Evolutionary conservation across 108 stramenopile genomes (phyloP), one percentile per base, ranked within the genome.

Genomic region (Skeletonema grethae): DNA sequence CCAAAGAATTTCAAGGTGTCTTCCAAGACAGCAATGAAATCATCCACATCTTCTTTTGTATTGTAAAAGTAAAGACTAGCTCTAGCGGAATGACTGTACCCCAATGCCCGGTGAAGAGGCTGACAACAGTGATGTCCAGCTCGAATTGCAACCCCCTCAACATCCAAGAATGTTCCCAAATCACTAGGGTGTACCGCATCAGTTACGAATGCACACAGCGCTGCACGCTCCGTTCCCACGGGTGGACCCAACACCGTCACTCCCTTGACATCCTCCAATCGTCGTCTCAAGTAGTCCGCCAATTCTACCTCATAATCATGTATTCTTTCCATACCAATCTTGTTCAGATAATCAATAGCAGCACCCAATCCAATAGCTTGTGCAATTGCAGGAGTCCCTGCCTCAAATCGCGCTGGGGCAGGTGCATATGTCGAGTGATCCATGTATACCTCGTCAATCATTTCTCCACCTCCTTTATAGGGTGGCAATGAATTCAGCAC

Each of bases 101-200:
- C 97, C 35, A 94, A 84, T 39, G 87, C 83, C 6, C 87, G 75
- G 79, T 99, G 98, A 69, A 99, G 72, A 5, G 98, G 97, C 82
- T 99, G 97, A 69, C 95, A 95, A 75, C 98, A 99, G 76, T 99
- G 98, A 90, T 98, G 97, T 11, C 98, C 98, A 22, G 97, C 94
- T 25, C 98, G 88, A 1, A 97, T 85, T 25, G 97, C 97, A 16
- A 99, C 88, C 7, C 97, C 97, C 65, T 98, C 97, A 84, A 96
- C 84, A 79, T 99, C 97, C 63, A 99, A 73, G 83, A 98, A 98
- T 13, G 95, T 95, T 11, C 92, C 84, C 68, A 99, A 85, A 84
- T 99, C 98, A 31, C 86, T 83, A 24, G 97, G 91, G 86, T 99
- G 98, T 3, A 98, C 92, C 10, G 57, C 80, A 18, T 91, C 88